phyloP scores from a whole-genome alignment of 75 land plant species.

The Picea glauca region DNA sequence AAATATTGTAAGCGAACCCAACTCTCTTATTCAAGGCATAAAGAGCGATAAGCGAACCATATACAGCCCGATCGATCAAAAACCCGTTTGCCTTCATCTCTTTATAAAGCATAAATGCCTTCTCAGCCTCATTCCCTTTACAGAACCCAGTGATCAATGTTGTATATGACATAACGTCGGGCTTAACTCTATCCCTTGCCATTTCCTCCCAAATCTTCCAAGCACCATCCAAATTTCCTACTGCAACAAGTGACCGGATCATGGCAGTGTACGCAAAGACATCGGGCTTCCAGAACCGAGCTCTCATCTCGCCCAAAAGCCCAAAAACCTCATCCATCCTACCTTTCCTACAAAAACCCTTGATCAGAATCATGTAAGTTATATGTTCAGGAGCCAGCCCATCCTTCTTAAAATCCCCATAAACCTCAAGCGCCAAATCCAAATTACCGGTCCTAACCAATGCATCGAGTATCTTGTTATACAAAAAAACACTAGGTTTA shows the following conservation, averaged over 20 bases:
- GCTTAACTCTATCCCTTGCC: constrained; percentile 40
- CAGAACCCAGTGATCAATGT: constrained; percentile 58
- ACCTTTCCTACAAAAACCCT: constrained; percentile 60
- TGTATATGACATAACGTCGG: constrained; percentile 61
- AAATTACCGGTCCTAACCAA: constrained; percentile 43
- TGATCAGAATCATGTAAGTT: constrained; percentile 55
- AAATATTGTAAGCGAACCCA: constrained; percentile 42
- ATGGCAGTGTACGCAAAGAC: constrained; percentile 73
- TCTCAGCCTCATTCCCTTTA: constrained; percentile 29
- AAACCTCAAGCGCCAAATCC: constrained; percentile 52
- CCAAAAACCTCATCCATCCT: constrained; percentile 38
- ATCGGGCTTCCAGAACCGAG: constrained; percentile 45
- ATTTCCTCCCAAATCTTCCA: constrained; percentile 65
- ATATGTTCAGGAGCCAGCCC: constrained; percentile 54
- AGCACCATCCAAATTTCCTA: constrained; percentile 53
- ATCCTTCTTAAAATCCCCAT: constrained; percentile 42
- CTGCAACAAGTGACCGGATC: constrained; percentile 38
- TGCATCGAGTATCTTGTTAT: constrained; percentile 60
- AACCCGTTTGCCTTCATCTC: constrained; percentile 47
- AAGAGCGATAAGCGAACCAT: constrained; percentile 44
- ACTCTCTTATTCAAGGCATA: constrained; percentile 44
- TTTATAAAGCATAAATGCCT: constrained; percentile 33
- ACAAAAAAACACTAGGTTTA: constrained; percentile 48
- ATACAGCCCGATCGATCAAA: constrained; percentile 53
- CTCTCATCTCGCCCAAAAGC: constrained; percentile 48